Evolutionary conservation across 257 asterid species (phyloP), one percentile per base, ranked within the genome.

Genomic region (Primulina eburnea): DNA sequence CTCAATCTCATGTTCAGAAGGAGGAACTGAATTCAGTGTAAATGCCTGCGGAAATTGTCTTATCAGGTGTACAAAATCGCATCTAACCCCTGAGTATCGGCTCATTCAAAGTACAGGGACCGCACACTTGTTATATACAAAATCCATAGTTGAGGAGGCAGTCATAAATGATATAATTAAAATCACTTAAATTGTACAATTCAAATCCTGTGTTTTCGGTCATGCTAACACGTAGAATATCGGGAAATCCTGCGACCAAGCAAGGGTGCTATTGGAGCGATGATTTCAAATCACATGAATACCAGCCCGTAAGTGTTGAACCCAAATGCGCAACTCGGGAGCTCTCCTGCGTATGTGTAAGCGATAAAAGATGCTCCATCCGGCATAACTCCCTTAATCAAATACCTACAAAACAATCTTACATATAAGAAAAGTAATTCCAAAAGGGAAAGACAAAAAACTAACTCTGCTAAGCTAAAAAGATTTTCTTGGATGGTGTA

Each of bases 251-350:
- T 37, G 43, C 12, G 10, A 37, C 12, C 12, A 9, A 37, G 43
- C 43, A 9, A 37, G 12, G 43, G 43, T 37, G 2, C 43, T 37
- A 40, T 40, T 10, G 16, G 52, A 40, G 52, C 17, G 11, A 10
- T 40, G 5, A 2, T 40, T 40, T 40, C 1, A 11, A 40, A 40
- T 10, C 52, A 40, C 52, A 11, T 9, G 10, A 5, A 38, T 85
- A 89, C 98, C 96, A 92, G 82, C 69, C 97, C 98, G 71, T 78
- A 82, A 67, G 56, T 85, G 73, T 88, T 92, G 82, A 90, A 90
- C 34, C 91, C 98, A 70, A 92, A 92, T 9, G 98, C 97, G 71
- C 98, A 92, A 83, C 90, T 92, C 4, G 98, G 97, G 2, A 92
- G 92, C 89, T 90, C 98, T 74, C 97, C 98, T 11, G 52, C 52